Evolutionary conservation across 208 protist genomes (phyloP).

Genomic region (Leishmania guyanensis): DNA sequence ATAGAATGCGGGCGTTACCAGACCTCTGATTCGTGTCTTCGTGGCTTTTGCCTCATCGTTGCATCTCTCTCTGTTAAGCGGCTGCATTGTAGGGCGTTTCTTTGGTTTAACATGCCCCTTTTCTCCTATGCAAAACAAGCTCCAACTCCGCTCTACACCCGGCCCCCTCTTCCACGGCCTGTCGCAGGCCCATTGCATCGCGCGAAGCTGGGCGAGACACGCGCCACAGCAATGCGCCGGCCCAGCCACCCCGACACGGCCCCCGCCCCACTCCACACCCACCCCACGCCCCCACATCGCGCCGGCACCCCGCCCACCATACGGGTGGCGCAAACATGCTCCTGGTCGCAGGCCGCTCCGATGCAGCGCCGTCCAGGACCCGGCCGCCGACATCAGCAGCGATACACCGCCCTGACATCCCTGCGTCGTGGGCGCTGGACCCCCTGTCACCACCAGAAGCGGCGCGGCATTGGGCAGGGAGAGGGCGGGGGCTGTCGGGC

Average conservation of each 20-base stretch:
- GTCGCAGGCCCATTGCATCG: background rate
- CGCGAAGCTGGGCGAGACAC: background rate
- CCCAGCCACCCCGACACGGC: background rate
- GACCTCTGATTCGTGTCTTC: background rate
- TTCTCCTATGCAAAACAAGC: background rate
- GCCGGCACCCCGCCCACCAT: background rate
- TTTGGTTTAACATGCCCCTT: no score
- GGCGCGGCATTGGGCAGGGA: background rate
- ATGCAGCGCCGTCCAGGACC: background rate
- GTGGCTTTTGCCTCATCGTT: background rate
- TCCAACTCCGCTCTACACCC: no score
- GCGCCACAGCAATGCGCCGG: background rate
- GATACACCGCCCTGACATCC: background rate
- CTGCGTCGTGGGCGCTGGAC: background rate
- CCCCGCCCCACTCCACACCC: background rate
- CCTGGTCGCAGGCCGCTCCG: background rate
- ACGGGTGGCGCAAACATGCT: background rate
- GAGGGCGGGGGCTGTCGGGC: background rate
- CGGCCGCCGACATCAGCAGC: background rate
- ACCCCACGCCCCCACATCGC: background rate
- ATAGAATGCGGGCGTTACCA: background rate
- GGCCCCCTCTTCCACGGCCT: background rate
- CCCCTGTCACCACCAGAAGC: background rate
- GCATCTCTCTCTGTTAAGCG: background rate
- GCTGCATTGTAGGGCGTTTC: background rate